Percentiles rank a stretch among this genome's conserved stretches.
These are phyloP conservation scores for Teratosphaeria gauchensis DNA, from an alignment of 2,329 filamentous ascomycete genomes.

Conservation along the genomic window DNA sequence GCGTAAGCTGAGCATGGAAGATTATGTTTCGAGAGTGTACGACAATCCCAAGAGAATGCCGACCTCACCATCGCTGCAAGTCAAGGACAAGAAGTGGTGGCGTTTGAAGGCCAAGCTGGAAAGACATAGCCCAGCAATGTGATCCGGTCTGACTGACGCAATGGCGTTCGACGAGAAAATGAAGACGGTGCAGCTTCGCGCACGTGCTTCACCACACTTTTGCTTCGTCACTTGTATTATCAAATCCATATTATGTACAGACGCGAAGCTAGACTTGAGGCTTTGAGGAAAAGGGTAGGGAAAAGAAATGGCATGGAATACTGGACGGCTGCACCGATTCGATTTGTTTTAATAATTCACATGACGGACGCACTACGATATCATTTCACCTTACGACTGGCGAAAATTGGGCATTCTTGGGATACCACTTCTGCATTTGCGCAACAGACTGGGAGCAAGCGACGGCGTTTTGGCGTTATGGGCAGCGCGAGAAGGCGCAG, in stretches of 20 bases:
- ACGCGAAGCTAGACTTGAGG: background rate
- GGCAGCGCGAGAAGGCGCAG: background rate
- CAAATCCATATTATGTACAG: background rate
- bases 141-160: background rate
- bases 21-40: conserved; percentile 9
- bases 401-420: background rate
- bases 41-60: conserved; percentile 6
- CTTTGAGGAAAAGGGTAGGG: background rate
- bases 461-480: background rate
- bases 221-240: background rate
- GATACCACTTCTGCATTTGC: background rate
- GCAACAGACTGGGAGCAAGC: background rate
- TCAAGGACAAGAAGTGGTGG: background rate
- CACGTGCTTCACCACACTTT: background rate
- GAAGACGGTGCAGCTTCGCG: background rate
- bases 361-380: background rate
- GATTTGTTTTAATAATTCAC: background rate
- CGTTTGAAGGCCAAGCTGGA: background rate
- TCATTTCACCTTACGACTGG: background rate
- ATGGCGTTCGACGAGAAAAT: background rate
- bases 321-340: background rate
- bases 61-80: background rate
- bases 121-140: background rate
- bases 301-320: background rate
- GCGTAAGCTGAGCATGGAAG: conserved; percentile 4